These are phyloP conservation scores for Aspergillus calidoustus DNA, from an alignment of 2,329 filamentous ascomycete species.

Conservation along the genomic window DNA sequence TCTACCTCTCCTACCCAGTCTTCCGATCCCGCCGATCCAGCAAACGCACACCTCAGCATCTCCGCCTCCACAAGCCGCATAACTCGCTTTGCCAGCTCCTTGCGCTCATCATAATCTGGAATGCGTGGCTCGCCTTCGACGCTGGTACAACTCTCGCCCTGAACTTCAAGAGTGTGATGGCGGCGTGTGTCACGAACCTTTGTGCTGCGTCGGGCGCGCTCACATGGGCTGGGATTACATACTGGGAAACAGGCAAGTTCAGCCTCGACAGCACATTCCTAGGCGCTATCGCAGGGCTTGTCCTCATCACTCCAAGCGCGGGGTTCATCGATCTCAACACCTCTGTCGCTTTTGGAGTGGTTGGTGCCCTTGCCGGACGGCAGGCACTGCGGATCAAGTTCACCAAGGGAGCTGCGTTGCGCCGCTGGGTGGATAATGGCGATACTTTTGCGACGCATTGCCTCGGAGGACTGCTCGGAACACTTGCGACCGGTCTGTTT, in stretches of 20 bases:
- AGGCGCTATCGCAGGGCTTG: constrained; percentile 57
- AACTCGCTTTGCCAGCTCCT: constrained; percentile 55
- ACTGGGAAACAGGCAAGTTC: constrained; percentile 49
- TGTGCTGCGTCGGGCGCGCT: constrained; percentile 54
- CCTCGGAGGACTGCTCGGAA: constrained; percentile 56
- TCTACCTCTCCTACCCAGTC: constrained; percentile 57
- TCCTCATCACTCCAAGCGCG: constrained; percentile 58
- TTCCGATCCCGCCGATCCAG: constrained; percentile 52
- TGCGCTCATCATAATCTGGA: constrained; percentile 57
- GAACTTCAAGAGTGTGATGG: constrained; percentile 57
- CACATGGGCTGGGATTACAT: constrained; percentile 54
- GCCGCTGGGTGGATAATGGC: constrained; percentile 60
- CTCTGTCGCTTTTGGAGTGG: constrained; percentile 54
- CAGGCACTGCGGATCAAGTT: constrained; percentile 60
- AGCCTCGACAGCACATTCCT: constrained; percentile 57
- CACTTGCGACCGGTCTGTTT: constrained; percentile 57
- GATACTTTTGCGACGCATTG: constrained; percentile 62
- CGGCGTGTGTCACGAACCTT: constrained; percentile 55
- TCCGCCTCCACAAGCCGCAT: constrained; percentile 53
- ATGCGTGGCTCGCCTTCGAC: constrained; percentile 57
- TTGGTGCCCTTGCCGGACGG: constrained; percentile 53
- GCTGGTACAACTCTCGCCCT: constrained; percentile 55
- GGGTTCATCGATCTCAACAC: constrained; percentile 57
- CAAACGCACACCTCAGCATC: constrained; percentile 51
- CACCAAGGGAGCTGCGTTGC: constrained; percentile 51